Percentiles rank a stretch among this genome's conserved stretches.
These are phyloP conservation scores for Chlamydomonas reinhardtii DNA, from an alignment of 163 green algal genomes.

Conservation along the genomic window DNA sequence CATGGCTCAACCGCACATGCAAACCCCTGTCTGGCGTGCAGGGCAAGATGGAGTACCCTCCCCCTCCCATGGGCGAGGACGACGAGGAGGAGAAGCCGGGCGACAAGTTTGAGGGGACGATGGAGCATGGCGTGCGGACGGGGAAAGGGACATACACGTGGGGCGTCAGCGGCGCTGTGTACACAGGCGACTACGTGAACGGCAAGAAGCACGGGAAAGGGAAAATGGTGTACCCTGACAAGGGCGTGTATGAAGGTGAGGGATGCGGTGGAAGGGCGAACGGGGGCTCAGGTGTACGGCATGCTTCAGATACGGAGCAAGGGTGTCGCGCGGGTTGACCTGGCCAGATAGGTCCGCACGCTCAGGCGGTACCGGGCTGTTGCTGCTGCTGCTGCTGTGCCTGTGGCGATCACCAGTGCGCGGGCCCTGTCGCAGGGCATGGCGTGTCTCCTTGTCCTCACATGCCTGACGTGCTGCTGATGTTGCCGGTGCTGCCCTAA, in stretches of 20 bases:
- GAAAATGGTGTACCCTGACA: constrained; percentile 68
- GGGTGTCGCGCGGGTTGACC: too few species aligned
- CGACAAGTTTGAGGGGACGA: constrained; percentile 62
- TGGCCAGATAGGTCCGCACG: too few species aligned
- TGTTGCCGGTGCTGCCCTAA: too few species aligned
- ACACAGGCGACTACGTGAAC: constrained; percentile 65
- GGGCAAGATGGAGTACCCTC: constrained; percentile 73
- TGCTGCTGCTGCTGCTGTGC: too few species aligned
- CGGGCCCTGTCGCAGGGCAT: too few species aligned
- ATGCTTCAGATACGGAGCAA: too few species aligned
- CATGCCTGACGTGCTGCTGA: too few species aligned
- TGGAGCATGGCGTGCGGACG: constrained; percentile 56
- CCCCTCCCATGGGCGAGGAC: constrained; percentile 57
- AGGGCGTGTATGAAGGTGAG: constrained; percentile 67
- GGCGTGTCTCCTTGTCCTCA: too few species aligned
- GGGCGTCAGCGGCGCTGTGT: constrained; percentile 57
- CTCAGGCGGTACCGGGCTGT: too few species aligned
- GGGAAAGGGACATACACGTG: constrained; percentile 72
- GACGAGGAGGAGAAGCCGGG: constrained; percentile 71
- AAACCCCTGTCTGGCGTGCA: neutral
- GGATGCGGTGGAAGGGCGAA: neutral
- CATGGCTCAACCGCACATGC: too few species aligned
- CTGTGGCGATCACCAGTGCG: too few species aligned
- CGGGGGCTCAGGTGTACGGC: neutral
- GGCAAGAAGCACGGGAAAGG: constrained; percentile 72